Percentiles rank a stretch among this genome's conserved stretches.
These are phyloP conservation scores for Pyrus hybrid DNA, from an alignment of 331 rosid species.

Conservation along the genomic window DNA sequence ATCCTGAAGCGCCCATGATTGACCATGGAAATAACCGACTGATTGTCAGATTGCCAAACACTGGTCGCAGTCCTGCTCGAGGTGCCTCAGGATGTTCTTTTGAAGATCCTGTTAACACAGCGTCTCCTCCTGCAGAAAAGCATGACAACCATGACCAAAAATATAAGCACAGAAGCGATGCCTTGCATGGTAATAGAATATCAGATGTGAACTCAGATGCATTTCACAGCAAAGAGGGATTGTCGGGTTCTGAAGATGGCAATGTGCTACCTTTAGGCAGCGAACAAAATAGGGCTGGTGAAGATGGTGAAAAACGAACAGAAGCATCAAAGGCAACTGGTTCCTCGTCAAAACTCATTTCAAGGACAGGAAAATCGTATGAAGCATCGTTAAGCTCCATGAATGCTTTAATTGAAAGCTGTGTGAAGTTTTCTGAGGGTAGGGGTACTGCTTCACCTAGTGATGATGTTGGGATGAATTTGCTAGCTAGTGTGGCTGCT, in stretches of 20 bases:
- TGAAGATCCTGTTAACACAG: slow-evolving; percentile 49
- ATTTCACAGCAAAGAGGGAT: slow-evolving; percentile 45
- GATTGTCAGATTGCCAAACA: slow-evolving; percentile 68
- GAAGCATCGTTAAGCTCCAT: slow-evolving; percentile 72
- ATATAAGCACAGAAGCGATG: slow-evolving; percentile 27
- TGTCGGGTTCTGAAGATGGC: slow-evolving; percentile 48
- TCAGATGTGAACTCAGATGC: slow-evolving; percentile 35
- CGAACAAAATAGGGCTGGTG: slow-evolving; percentile 32
- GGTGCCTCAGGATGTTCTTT: slow-evolving; percentile 41
- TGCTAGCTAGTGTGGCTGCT: slow-evolving; percentile 90
- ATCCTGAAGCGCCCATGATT: slow-evolving; percentile 31
- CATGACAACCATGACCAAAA: slow-evolving; percentile 44
- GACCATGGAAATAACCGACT: slow-evolving; percentile 50
- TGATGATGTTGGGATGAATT: slow-evolving; percentile 81
- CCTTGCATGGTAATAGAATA: slow-evolving; percentile 27
- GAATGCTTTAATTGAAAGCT: slow-evolving; percentile 69
- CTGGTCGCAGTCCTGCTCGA: slow-evolving; percentile 52
- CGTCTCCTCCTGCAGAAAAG: slow-evolving; percentile 57
- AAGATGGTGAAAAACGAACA: slow-evolving; percentile 24
- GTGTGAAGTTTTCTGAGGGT: slow-evolving; percentile 66
- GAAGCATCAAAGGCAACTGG: slow-evolving; percentile 38
- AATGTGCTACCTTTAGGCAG: slow-evolving; percentile 36
- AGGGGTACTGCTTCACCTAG: slow-evolving; percentile 28
- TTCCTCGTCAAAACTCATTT: slow-evolving; percentile 36
- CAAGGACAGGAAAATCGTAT: slow-evolving; percentile 36